Base-by-base conservation (phyloP, 2,329 filamentous ascomycete genomes). In the Aureobasidium lini region DNA sequence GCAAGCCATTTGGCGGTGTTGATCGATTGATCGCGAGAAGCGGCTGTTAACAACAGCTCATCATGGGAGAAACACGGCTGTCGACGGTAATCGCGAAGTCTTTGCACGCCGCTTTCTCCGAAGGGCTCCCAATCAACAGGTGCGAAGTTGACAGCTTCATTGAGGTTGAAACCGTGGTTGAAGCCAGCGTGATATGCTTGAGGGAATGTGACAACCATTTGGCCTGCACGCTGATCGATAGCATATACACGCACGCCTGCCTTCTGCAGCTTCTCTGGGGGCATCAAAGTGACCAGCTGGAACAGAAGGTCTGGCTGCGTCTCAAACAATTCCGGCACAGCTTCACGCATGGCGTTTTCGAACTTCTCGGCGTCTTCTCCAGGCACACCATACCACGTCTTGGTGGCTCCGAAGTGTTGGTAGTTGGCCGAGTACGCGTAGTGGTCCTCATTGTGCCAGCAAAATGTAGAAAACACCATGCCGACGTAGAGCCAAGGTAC, bases 401-500 rank as follows among this genome's bases (percentile, higher is more conserved):
- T 99, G 1, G 94, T 99, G 1, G 92, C 91, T 9, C 94, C 94
- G 68, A 99, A 95, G 68, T 99, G 94, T 71, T 99, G 94, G 68
- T 97, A 99, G 66, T 99, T 99, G 56, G 94, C 89, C 0, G 94
- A 99, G 71, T 97, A 99, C 1, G 94, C 88, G 70, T 96, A 96
- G 70, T 99, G 94, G 68, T 99, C 94, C 69, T 99, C 94, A 64
- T 96, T 96, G 72, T 99, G 94, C 94, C 94, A 99, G 73, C 94
- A 99, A 70, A 99, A 99, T 0, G 94, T 97, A 0, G 94, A 99
- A 71, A 99, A 99, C 40, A 95, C 95, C 94, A 99, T 99, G 62
- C 94, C 94, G 4, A 99, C 94, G 70, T 99, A 99, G 3, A 99
- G 85, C 94, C 94, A 99, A 0, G 94, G 94, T 7, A 99, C 93